A percentile compares a stretch with the other conserved stretches of the same genome.
These are phyloP conservation scores for Schizochytrium sp. DNA, from an alignment of 108 stramenopile species.

Conservation along the genomic window DNA sequence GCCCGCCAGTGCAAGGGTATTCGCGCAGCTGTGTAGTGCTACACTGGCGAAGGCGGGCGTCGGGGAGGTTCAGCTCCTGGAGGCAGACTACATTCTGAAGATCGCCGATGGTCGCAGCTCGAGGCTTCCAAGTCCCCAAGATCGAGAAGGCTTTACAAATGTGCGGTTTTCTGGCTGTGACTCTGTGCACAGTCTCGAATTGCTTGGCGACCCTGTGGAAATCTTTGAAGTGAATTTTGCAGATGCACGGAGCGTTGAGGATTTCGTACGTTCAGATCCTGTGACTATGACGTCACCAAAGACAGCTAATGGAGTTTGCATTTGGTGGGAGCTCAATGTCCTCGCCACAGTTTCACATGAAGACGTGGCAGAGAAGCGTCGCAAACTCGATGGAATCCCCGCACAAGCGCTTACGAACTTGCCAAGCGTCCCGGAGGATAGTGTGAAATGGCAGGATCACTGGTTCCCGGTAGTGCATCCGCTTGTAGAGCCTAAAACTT, in stretches of 20 bases:
- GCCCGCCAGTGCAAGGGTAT: background rate
- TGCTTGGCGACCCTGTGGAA: conserved; percentile 40
- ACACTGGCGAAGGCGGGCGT: conserved; percentile 61
- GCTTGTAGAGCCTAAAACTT: conserved; percentile 2
- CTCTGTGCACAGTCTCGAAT: background rate
- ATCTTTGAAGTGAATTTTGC: conserved; percentile 63
- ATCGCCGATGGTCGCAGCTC: conserved; percentile 45
- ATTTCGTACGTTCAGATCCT: conserved; percentile 13
- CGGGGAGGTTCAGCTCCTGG: conserved; percentile 61
- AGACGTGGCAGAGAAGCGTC: conserved; percentile 21
- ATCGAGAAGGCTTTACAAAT: background rate
- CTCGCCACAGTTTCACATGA: background rate
- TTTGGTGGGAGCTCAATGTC: conserved; percentile 71
- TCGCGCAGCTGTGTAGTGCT: conserved; percentile 39
- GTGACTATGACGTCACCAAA: conserved; percentile 46
- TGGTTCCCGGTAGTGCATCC: conserved; percentile 70
- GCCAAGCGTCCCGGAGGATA: conserved; percentile 13
- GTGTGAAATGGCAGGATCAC: conserved; percentile 73
- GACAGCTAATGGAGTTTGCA: conserved; percentile 67
- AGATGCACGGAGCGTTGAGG: conserved; percentile 60
- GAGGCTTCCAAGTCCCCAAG: background rate
- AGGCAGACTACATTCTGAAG: conserved; percentile 48
- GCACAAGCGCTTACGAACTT: background rate
- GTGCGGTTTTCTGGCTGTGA: background rate
- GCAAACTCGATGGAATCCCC: conserved; percentile 60